phyloP scores from a whole-genome alignment of 2,329 filamentous ascomycete species.

The Calcarisporium arbuscula region DNA sequence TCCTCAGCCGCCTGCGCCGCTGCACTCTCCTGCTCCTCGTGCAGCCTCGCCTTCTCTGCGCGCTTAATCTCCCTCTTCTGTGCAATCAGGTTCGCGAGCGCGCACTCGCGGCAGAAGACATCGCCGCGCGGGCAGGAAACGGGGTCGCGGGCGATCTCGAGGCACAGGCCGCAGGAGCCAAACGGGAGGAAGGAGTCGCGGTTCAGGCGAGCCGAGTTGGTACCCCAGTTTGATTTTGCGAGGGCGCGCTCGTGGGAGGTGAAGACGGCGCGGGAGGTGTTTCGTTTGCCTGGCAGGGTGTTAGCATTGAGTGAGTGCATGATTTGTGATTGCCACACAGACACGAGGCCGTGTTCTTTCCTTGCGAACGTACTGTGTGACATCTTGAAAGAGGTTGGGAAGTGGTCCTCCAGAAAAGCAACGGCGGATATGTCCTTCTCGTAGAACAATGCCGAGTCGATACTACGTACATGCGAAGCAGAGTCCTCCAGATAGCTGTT shows the following conservation, averaged over 20 bases:
- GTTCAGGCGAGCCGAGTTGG: constrained; percentile 73
- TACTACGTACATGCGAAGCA: too few species aligned
- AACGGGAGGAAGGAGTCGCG: constrained; percentile 92
- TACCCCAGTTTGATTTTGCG: constrained; percentile 76
- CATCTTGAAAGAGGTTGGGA: constrained; percentile 34
- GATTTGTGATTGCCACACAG: too few species aligned
- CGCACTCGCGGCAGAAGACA: constrained; percentile 93
- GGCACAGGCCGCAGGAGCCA: constrained; percentile 80
- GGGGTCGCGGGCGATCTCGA: constrained; percentile 72
- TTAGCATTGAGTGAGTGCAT: too few species aligned
- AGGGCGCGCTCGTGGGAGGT: constrained; percentile 83
- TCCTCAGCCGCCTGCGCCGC: constrained; percentile 56
- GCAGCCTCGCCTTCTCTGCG: constrained; percentile 59
- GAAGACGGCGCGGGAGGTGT: constrained; percentile 89
- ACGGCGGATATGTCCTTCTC: too few species aligned
- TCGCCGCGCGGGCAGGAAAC: constrained; percentile 81
- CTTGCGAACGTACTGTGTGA: too few species aligned
- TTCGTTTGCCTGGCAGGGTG: constrained; percentile 63
- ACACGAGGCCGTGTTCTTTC: too few species aligned
- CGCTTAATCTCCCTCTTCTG: constrained; percentile 91
- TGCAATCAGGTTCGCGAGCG: constrained; percentile 79
- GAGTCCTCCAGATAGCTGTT: too few species aligned
- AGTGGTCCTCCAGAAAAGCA: too few species aligned
- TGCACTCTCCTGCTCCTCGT: constrained; percentile 53
- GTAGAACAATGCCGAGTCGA: too few species aligned